Base-by-base conservation (phyloP, 1,284 basidiomycete species). In the Clitocybe nebularis region DNA sequence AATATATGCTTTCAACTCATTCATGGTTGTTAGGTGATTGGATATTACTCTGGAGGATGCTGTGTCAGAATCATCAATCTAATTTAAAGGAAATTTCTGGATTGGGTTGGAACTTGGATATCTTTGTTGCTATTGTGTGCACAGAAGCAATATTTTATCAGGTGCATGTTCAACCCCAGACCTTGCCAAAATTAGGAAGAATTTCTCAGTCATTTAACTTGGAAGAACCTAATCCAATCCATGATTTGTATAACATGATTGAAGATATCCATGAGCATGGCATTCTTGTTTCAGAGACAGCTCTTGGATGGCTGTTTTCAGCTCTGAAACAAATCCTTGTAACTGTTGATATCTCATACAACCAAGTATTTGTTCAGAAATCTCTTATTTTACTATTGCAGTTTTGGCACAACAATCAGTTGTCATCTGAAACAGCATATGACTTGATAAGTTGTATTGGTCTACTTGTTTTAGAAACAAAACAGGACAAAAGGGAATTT, bases 241-340 rank as follows among this genome's bases (percentile, higher is more conserved):
- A 29, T 39, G 38, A 39, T 29, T 30, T 39, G 20, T 39, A 39
- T 30, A 24, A 39, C 5, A 19, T 39, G 3, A 29, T 39, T 29
- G 25, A 39, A 29, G 38, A 19, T 2, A 17, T 23, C 19, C n/a
- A 39, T 17, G 17, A 28, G 9, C 16, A 39, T 14, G 20, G 30
- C n/a, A 3, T 13, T 29, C 13, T 16, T 10, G 21, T 10, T 7
- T 2, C 24, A 16, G 26, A 39, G 5, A 26, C 17, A 4, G 30
- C 26, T 20, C 14, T 39, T 11, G 10, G 16, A 13, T 39, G 25
- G 29, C 28, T 21, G 14, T 36, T 36, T 23, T n/a, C 17, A 21
- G 20, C 21, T 21, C 21, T 36, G 4, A 36, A 36, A 36, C 35
- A 36, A 23, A 21, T 36, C 1, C 35, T 36, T 8, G 13, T 17